Conservation (phyloP, 768 basidiomycete genomes). For the Tricholoma matsutake region DNA sequence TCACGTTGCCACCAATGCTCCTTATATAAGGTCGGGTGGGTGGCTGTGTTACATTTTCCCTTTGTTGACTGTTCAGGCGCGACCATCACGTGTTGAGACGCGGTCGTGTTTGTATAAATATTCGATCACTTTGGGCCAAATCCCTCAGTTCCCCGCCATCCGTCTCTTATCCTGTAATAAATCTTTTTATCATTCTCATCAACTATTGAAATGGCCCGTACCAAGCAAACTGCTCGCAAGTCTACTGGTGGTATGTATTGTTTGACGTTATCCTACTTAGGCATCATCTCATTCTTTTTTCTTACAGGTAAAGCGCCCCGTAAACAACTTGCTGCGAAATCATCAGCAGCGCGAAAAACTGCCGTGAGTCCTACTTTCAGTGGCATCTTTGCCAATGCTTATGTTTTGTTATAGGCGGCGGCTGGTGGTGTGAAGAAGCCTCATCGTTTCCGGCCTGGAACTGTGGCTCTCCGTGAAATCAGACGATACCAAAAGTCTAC, state of each 20-base stretch:
- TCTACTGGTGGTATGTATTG: slow-evolving; percentile 66
- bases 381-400: background rate
- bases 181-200: background rate
- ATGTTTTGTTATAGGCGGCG: slow-evolving; percentile 32
- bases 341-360: slow-evolving; percentile 62
- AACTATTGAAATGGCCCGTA: slow-evolving; percentile 50
- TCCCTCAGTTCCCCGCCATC: background rate
- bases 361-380: slow-evolving; percentile 34
- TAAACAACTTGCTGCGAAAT: slow-evolving; percentile 71
- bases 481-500: slow-evolving; percentile 21
- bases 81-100: slow-evolving; percentile 39
- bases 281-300: slow-evolving; percentile 33
- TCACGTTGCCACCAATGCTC: slow-evolving; percentile 15
- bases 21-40: slow-evolving; percentile 38
- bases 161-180: slow-evolving; percentile 10
- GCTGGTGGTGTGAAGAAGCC: slow-evolving; percentile 94
- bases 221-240: slow-evolving; percentile 86
- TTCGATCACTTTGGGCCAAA: slow-evolving; percentile 1
- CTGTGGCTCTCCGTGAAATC: slow-evolving; percentile 21
- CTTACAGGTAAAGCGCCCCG: slow-evolving; percentile 56
- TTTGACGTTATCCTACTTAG: slow-evolving; percentile 34
- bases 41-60: slow-evolving; percentile 50
- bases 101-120: slow-evolving; percentile 27
- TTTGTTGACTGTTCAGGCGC: slow-evolving; percentile 36
- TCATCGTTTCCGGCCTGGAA: slow-evolving; percentile 58